Base-by-base conservation (phyloP, 1,284 basidiomycete genomes). In the Ustilago curta region DNA sequence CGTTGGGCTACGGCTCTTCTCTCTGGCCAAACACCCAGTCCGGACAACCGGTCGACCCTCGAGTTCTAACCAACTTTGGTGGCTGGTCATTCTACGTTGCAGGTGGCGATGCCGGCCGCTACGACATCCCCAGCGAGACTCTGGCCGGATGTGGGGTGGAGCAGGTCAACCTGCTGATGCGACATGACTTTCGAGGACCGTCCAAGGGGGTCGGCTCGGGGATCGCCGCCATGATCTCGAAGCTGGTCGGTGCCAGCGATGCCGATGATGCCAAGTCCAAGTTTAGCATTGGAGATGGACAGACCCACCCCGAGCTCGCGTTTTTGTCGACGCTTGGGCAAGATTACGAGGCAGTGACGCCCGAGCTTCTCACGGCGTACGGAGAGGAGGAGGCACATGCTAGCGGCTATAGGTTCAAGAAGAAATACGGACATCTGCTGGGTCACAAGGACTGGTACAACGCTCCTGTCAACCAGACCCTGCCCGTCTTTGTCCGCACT, bases 21-120 rank as follows among this genome's bases (percentile, higher is more conserved):
- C 56, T 59, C 19, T 66, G 63, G 63, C 63, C 63, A 14, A 58
- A 14, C 21, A 53, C 50, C 11, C 62, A 64, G 32, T 18, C 37
- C 8, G 62, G 62, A 11, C 37, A 53, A 8, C 51, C 57, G 8
- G 63, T 59, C 44, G 42, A 50, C 37, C 63, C 63, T 19, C n/a
- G 43, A 5, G 27, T 66, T 16, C 52, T 66, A 2, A 59, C 51
- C 51, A 59, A 51, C 47, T 44, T 66, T n/a, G 63, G 63, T n/a
- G 57, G 23, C 18, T 66, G 63, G 63, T 66, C 63, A 9, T 66
- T 66, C 57, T 59, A 66, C 35, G 52, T 59, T 8, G 57, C 63
- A 1, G 31, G 25, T 19, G 63, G 45, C 14, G 63, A 66, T 39
- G 35, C 37, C 27, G 62, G 55, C 1, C 62, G 63, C 18, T 66